Base-by-base conservation (phyloP, 73 alveolate species). In the Symbiodinium natans region DNA sequence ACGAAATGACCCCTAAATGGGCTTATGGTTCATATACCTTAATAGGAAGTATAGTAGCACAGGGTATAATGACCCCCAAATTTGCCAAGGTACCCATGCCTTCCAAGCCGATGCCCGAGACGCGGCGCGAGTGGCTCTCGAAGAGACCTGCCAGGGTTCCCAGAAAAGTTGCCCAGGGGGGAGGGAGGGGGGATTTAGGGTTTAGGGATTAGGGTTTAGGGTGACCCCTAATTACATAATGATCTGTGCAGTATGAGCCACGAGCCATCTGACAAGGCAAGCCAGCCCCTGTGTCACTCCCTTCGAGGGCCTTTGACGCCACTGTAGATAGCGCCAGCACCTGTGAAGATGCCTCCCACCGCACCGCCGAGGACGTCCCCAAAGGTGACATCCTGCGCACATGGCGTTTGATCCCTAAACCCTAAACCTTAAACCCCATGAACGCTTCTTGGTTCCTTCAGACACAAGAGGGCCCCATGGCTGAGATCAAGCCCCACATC, bases 361-460 rank as follows among this genome's bases (percentile, higher is more conserved):
- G 95, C 95, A 7, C 86, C 75, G 36, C 95, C 95, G 41, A 89
- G 48, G 27, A 89, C 95, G 48, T 89, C 95, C 27, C 95, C 95
- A 52, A 89, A 89, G 71, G 86, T 89, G 52, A 89, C 95, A 41
- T 89, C 95, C 73, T 89, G 48, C 4, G 11, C 33, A 63, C 0
- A 29, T 56, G 39, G 34, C 13, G 80, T 23, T n/a, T 8, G 31
- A 56, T 13, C 33, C 74, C 74, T 9, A 56, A 21, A 21, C 74
- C 31, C 25, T 15, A 56, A 9, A 56, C 74, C 25, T 5, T 56
- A n/a, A 9, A 15, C 74, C 25, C 74, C 31, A 56, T 46, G 59
- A 46, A 46, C 59, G n/a, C n/a, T n/a, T n/a, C n/a, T n/a, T n/a
- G n/a, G n/a, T n/a, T n/a, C n/a, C n/a, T n/a, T n/a, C n/a, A n/a